phyloP scores from a whole-genome alignment of 2,329 filamentous ascomycete species.

The Microdochium bolleyi region DNA sequence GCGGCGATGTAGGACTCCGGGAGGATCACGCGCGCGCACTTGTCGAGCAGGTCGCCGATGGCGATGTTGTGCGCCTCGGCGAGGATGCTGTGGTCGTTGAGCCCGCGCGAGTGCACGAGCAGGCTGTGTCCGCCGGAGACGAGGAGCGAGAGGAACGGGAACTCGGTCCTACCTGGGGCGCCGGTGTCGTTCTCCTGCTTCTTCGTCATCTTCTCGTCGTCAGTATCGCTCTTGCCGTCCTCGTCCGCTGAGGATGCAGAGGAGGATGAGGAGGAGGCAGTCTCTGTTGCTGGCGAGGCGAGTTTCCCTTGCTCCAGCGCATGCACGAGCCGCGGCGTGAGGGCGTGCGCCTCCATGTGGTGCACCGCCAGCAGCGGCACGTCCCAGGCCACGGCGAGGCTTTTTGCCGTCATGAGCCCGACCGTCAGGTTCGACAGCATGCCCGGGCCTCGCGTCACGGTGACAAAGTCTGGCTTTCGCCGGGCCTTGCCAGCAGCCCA shows the following conservation, averaged over 20 bases:
- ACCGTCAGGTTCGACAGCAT: slow-evolving; percentile 73
- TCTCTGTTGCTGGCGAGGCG: slow-evolving; percentile 4
- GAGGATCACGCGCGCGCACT: slow-evolving; percentile 69
- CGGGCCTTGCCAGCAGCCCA: slow-evolving; percentile 20
- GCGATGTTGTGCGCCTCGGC: slow-evolving; percentile 72
- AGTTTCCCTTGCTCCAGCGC: slow-evolving; percentile 39
- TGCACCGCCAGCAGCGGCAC: slow-evolving; percentile 80
- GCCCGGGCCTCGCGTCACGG: slow-evolving; percentile 83
- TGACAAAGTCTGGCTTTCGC: slow-evolving; percentile 69
- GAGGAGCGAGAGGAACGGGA: slow-evolving; percentile 82
- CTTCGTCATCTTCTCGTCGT: slow-evolving; percentile 1
- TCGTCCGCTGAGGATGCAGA: background rate
- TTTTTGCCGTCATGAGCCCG: slow-evolving; percentile 80
- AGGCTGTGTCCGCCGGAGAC: slow-evolving; percentile 91
- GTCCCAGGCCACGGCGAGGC: slow-evolving; percentile 74
- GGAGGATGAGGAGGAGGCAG: too few species aligned
- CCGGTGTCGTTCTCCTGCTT: too few species aligned
- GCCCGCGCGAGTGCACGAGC: slow-evolving; percentile 63
- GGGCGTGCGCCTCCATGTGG: slow-evolving; percentile 94
- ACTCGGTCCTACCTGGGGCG: slow-evolving; percentile 36
- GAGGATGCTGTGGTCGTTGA: slow-evolving; percentile 65
- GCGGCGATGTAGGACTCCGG: slow-evolving; percentile 48
- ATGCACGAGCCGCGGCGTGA: slow-evolving; percentile 72
- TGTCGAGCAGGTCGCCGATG: slow-evolving; percentile 86
- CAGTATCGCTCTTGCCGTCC: slow-evolving; percentile 1